Percentiles rank a stretch among this genome's conserved stretches.
These are phyloP conservation scores for Pseudocercospora cruenta DNA, from an alignment of 2,329 filamentous ascomycete species.

Conservation along the genomic window DNA sequence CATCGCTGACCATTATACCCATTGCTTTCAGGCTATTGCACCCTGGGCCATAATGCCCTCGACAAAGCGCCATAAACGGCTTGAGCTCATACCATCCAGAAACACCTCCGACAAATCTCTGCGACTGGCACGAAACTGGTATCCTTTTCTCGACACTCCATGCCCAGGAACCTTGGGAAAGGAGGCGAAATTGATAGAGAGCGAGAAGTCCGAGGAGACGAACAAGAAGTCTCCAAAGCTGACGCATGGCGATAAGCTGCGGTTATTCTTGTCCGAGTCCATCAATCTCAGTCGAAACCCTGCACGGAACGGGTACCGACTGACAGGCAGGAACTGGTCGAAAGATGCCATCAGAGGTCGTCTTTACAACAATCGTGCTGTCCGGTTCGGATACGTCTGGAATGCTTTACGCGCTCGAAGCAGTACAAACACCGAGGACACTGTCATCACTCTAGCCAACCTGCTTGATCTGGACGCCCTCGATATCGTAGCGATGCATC, in stretches of 20 bases:
- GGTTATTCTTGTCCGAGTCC: not conserved
- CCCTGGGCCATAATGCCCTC: not conserved
- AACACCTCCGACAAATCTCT: not conserved
- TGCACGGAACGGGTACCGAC: not conserved
- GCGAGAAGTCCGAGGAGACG: not conserved
- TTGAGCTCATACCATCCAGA: not conserved
- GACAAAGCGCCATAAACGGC: not conserved
- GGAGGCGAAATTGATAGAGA: not conserved
- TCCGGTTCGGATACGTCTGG: not conserved
- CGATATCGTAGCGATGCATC: not conserved
- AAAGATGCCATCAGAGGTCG: not conserved
- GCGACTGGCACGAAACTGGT: not conserved
- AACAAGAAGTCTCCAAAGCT: not conserved
- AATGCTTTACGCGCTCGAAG: constrained; percentile 1
- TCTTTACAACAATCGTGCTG: constrained; percentile 1
- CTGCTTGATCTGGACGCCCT: not conserved
- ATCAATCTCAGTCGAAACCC: not conserved
- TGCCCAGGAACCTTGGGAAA: not conserved
- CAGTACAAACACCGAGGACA: not conserved
- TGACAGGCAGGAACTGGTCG: not conserved
- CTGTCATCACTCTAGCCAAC: not conserved
- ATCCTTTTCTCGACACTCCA: not conserved
- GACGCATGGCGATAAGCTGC: not conserved
- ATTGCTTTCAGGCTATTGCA: not conserved
- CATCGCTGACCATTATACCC: no score